Conservation (phyloP, 208 protist species). For the Acanthamoeba healyi region DNA sequence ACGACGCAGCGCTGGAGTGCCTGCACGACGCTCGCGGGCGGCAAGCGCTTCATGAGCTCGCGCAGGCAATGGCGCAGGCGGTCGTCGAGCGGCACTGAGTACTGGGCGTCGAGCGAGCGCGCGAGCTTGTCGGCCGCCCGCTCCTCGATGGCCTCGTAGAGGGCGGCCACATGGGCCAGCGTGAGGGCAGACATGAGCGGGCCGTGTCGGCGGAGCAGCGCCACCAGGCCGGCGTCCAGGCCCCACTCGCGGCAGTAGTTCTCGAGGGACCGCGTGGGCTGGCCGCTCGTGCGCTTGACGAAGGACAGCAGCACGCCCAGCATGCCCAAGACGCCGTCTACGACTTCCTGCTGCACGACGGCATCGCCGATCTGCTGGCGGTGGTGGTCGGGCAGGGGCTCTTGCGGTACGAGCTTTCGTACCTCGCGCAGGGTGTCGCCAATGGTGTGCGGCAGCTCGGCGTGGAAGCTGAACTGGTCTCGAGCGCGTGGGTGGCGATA, state of each 20-base stretch:
- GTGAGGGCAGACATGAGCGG: slow-evolving; percentile 1
- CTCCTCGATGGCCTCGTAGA: slow-evolving; percentile 15
- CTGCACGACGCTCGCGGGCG: background rate
- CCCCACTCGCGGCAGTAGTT: background rate
- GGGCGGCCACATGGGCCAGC: background rate
- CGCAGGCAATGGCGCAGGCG: background rate
- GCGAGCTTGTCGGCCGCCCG: slow-evolving; percentile 1
- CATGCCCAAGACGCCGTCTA: background rate
- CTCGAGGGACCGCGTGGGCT: slow-evolving; percentile 27
- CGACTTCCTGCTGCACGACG: slow-evolving; percentile 15
- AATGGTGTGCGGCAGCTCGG: background rate
- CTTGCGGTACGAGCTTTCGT: background rate
- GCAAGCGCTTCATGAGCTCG: background rate
- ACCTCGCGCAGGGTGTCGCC: slow-evolving; percentile 13
- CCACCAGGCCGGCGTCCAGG: slow-evolving; percentile 30
- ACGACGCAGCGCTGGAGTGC: slow-evolving; percentile 12
- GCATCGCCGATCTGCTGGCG: slow-evolving; percentile 1
- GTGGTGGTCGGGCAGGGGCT: background rate
- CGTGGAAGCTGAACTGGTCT: slow-evolving; percentile 44
- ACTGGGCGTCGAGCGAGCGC: slow-evolving; percentile 23
- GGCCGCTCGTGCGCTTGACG: slow-evolving; percentile 2
- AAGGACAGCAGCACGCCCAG: slow-evolving; percentile 23
- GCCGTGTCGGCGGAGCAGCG: background rate
- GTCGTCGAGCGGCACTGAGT: background rate
- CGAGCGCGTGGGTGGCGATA: background rate